A percentile compares a stretch with the other conserved stretches of the same genome.
Evolutionary conservation across 192 early-diverging fungal species (phyloP).

Genomic region (Rhizophagus prolifer): DNA sequence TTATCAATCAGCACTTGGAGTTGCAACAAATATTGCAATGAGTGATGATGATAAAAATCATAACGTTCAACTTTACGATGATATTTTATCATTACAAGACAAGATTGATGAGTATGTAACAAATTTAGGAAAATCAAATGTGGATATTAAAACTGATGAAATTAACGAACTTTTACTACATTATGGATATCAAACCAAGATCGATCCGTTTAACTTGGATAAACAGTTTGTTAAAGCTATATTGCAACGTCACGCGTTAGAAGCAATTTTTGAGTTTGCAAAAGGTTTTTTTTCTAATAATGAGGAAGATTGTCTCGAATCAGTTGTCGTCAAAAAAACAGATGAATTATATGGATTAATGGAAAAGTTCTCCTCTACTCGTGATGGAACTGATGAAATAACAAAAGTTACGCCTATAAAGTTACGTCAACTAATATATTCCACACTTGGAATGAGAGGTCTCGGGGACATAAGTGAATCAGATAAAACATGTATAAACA

Average conservation of each 20-base stretch:
- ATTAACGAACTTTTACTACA: neutral
- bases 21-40: neutral
- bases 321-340: neutral
- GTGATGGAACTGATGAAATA: neutral
- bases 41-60: constrained; percentile 2
- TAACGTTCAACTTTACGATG: neutral
- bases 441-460: neutral
- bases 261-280: neutral
- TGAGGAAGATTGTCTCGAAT: neutral
- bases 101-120: neutral
- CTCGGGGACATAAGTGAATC: neutral
- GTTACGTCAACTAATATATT: constrained; percentile 2
- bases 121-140: neutral
- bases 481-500: neutral
- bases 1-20: constrained; percentile 11
- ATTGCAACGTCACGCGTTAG: neutral
- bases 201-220: neutral
- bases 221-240: neutral
- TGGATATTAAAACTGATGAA: neutral
- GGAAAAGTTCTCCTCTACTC: neutral
- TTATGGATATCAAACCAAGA: neutral
- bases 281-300: neutral
- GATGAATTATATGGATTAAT: neutral
- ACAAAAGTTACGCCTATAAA: neutral
- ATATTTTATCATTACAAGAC: neutral